Conservation (phyloP, 148 eudicot genomes). For the Mesembryanthemum crystallinum region DNA sequence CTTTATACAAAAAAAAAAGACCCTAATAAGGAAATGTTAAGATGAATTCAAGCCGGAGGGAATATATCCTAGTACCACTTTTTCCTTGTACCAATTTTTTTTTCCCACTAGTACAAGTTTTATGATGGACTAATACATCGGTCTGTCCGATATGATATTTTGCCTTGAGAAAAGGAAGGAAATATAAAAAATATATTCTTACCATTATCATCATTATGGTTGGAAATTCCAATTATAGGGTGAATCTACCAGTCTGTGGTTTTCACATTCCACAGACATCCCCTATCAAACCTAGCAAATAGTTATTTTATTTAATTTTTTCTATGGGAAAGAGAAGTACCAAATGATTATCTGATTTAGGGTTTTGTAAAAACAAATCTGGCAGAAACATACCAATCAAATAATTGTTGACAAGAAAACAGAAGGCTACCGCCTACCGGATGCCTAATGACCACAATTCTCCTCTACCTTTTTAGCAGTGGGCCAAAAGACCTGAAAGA, state of each 20-base stretch:
- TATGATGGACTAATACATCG: too few species aligned
- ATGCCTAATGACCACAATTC: slow-evolving; percentile 17
- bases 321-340: slow-evolving; percentile 9
- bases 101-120: too few species aligned
- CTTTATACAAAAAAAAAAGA: too few species aligned
- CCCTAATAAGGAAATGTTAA: too few species aligned
- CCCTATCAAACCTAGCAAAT: background rate
- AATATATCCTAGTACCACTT: too few species aligned
- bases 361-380: background rate
- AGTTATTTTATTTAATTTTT: background rate
- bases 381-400: slow-evolving; percentile 19
- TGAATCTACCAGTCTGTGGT: background rate
- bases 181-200: too few species aligned
- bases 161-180: too few species aligned
- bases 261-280: background rate
- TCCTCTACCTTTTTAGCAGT: slow-evolving; percentile 6
- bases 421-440: background rate
- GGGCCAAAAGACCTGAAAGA: slow-evolving; percentile 17
- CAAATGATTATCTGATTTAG: slow-evolving; percentile 4
- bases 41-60: too few species aligned
- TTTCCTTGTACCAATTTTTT: too few species aligned
- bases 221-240: background rate
- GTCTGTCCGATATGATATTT: too few species aligned
- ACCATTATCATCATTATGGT: too few species aligned
- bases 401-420: background rate